phyloP scores from a whole-genome alignment of 1,139 yeast species.

The Arxiozyma bovina region DNA sequence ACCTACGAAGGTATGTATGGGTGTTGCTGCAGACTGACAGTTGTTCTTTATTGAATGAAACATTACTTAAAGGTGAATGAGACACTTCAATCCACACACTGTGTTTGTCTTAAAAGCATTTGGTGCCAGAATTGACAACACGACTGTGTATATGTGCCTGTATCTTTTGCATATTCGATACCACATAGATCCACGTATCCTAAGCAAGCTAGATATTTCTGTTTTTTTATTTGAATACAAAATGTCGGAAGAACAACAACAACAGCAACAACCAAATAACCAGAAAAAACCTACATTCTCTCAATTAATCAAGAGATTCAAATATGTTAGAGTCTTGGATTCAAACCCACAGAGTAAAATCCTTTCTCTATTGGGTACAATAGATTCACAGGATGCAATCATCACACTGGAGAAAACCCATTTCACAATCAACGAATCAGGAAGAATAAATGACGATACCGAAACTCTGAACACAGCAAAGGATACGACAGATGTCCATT shows the following conservation, averaged over 20 bases:
- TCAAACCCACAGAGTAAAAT: constrained; percentile 61
- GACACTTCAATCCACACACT: too few species aligned
- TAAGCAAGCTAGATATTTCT: neutral
- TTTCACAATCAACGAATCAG: constrained; percentile 35
- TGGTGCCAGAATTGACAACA: too few species aligned
- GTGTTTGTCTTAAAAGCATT: too few species aligned
- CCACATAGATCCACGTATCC: too few species aligned
- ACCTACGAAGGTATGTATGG: too few species aligned
- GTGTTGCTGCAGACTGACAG: too few species aligned
- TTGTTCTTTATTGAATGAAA: too few species aligned
- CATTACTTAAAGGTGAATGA: too few species aligned
- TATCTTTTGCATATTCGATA: too few species aligned
- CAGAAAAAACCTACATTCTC: neutral
- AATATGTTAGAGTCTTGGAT: constrained; percentile 37
- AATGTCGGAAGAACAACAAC: neutral
- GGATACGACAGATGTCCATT: neutral
- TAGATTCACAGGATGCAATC: constrained; percentile 56
- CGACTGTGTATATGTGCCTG: too few species aligned
- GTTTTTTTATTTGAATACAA: too few species aligned
- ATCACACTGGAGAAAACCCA: constrained; percentile 68
- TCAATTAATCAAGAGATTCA: constrained; percentile 32
- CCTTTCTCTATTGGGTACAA: constrained; percentile 56
- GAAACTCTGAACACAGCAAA: neutral
- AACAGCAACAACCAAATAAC: neutral
- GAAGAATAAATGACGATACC: constrained; percentile 1